Percentiles rank a stretch among this genome's conserved stretches.
Conservation (phyloP, 805 yeast genomes). For the Candida cerambycidarum region DNA sequence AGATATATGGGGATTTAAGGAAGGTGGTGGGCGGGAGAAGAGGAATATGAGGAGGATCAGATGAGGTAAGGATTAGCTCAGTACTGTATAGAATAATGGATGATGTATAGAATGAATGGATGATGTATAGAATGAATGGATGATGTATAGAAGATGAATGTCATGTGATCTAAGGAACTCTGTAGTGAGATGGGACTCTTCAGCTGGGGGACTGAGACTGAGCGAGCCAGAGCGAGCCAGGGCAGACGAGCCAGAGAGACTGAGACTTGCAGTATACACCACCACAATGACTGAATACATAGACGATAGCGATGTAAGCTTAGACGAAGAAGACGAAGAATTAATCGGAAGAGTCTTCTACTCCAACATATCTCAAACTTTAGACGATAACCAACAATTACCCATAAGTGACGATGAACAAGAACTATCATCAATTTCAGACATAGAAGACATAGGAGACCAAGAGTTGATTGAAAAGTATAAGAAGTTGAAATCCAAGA, state of each 20-base stretch:
- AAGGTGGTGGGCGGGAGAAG: not conserved
- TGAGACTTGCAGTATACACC: too few relatives aligned
- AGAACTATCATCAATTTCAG: slow-evolving; percentile 11
- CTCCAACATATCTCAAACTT: slow-evolving; percentile 16
- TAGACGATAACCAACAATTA: slow-evolving; percentile 19
- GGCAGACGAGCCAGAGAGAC: too few relatives aligned
- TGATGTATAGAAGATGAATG: too few relatives aligned
- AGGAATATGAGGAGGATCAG: not conserved
- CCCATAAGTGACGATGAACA: slow-evolving; percentile 25
- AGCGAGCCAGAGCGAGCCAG: too few relatives aligned
- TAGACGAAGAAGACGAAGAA: slow-evolving; percentile 47
- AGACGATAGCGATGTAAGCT: slow-evolving; percentile 34
- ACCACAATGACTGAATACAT: not conserved
- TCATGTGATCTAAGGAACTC: too few relatives aligned
- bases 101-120: too few relatives aligned
- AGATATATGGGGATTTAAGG: not conserved
- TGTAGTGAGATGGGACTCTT: too few relatives aligned
- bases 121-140: too few relatives aligned
- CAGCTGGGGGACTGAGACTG: not conserved
- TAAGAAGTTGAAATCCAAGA: slow-evolving; percentile 31
- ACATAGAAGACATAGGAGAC: slow-evolving; percentile 28
- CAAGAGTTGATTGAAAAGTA: slow-evolving; percentile 34
- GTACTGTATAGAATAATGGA: too few relatives aligned
- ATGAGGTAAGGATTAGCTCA: not conserved
- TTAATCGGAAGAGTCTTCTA: slow-evolving; percentile 44